Evolutionary conservation across 2,329 filamentous ascomycete species (phyloP), one percentile per base, ranked within the genome.

Genomic region (Xylaria sp.): DNA sequence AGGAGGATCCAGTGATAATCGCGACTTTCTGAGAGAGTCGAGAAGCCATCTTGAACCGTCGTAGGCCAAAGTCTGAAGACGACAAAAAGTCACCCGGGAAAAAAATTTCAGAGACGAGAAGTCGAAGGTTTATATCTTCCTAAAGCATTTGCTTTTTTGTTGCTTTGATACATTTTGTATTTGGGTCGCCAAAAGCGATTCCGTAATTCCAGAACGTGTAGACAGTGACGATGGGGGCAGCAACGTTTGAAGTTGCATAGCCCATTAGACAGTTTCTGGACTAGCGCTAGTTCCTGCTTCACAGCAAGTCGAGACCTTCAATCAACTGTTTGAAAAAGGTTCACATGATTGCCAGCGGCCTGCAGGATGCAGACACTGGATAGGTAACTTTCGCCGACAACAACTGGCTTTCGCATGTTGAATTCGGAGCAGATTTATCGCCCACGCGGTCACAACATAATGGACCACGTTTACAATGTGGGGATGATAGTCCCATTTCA

Each of bases 1-100:
- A 84, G 0, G 83, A 84, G 1, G 82, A 76, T 12, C 84, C 84
- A 0, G 84, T 85, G 6, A 86, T 77, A 28, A 86, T 80, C 28
- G 78, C 78, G 7, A 82, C 76, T 70, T 80, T 81, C 51, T 49
- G 10, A 15, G 61, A 64, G 23, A 51, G 52, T 36, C 52, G 28
- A 36, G 31, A 31, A 20, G 52, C 18, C 52, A 55, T 55, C 0
- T 15, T 33, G 28, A 7, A 9, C 18, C 20, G 46, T 49, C 20
- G 25, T 52, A 3, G 23, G 49, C 23, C 15, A 46, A 18, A 3
- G 15, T 28, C 8, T 52, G 23, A 15, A 15, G 49, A 31, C 28
- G 49, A 18, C 4, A 15, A 23, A 52, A 13, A 6, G 49, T 52
- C 10, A 15, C 13, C 12, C 6, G 12, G 12, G 23, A 31, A 6